A percentile compares a stretch with the other conserved stretches of the same genome.
Conservation (phyloP, 108 stramenopile genomes). For the Skeletonema potamos region DNA sequence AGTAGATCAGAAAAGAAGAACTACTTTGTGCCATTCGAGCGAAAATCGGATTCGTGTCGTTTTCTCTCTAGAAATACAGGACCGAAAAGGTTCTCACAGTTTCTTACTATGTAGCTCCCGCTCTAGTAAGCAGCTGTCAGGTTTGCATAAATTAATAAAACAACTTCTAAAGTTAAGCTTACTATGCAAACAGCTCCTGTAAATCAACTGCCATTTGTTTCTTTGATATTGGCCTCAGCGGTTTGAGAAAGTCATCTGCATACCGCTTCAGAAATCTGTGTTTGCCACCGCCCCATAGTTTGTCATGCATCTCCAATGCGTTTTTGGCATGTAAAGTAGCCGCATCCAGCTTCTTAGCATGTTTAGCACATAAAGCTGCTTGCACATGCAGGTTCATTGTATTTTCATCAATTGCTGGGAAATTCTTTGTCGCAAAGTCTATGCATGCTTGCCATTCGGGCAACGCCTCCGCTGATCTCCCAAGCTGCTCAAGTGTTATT, state of each 20-base stretch:
- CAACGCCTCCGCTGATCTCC: conserved; percentile 49
- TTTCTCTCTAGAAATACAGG: no score
- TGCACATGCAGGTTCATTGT: conserved; percentile 60
- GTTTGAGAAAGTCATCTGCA: conserved; percentile 53
- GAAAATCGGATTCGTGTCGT: no score
- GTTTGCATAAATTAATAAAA: no score
- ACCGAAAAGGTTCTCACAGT: no score
- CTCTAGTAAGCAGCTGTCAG: no score
- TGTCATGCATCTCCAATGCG: conserved; percentile 61
- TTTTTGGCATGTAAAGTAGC: conserved; percentile 56
- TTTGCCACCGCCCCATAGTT: conserved; percentile 74
- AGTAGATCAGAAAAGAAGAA: no score
- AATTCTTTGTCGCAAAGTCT: conserved; percentile 47
- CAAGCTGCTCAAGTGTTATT: conserved; percentile 67
- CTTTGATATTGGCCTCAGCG: conserved; percentile 36
- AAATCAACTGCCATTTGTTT: background rate
- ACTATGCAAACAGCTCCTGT: background rate
- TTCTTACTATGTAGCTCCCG: no score
- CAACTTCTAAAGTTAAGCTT: no score
- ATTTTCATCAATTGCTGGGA: conserved; percentile 74
- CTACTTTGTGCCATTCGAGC: no score
- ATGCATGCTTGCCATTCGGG: conserved; percentile 63
- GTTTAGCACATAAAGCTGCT: conserved; percentile 60
- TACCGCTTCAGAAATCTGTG: conserved; percentile 58
- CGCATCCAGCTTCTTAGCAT: conserved; percentile 19